phyloP scores from a whole-genome alignment of 2,329 filamentous ascomycete species.

The Stromatinia cepivora region DNA sequence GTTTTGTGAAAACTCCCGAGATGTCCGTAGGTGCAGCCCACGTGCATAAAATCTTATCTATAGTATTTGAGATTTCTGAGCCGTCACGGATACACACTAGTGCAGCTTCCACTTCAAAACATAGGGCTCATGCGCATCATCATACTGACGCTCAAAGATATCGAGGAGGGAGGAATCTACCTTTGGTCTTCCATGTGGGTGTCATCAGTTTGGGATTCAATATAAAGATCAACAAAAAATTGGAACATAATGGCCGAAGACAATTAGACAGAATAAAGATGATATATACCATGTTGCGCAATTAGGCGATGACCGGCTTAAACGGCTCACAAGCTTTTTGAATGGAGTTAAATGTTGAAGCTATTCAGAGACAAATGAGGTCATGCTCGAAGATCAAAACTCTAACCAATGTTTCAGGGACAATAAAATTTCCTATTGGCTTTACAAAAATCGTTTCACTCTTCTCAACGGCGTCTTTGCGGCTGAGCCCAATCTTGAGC shows the following conservation, averaged over 20 bases:
- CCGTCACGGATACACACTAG: not conserved
- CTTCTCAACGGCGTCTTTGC: not conserved
- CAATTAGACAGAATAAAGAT: not conserved
- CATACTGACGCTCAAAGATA: too few relatives aligned
- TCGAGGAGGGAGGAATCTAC: too few relatives aligned
- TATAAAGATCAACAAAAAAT: not conserved
- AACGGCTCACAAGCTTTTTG: not conserved
- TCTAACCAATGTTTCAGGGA: not conserved
- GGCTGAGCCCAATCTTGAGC: conserved; percentile 11
- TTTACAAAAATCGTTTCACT: not conserved
- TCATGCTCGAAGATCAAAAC: conserved; percentile 2
- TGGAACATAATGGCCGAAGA: not conserved
- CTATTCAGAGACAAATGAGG: conserved; percentile 14
- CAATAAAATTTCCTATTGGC: conserved; percentile 9
- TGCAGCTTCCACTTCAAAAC: too few relatives aligned
- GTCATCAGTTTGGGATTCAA: not conserved
- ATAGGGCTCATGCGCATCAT: too few relatives aligned
- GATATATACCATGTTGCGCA: not conserved
- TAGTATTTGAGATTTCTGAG: not conserved
- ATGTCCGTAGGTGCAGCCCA: not conserved
- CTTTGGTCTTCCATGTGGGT: too few relatives aligned
- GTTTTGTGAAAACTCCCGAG: conserved; percentile 3
- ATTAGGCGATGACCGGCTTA: not conserved
- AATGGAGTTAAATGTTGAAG: not conserved
- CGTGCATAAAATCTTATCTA: not conserved